Evolutionary conservation across 1,284 basidiomycete species (phyloP), one percentile per base, ranked within the genome.

Genomic region (Coriolopsis trogii): DNA sequence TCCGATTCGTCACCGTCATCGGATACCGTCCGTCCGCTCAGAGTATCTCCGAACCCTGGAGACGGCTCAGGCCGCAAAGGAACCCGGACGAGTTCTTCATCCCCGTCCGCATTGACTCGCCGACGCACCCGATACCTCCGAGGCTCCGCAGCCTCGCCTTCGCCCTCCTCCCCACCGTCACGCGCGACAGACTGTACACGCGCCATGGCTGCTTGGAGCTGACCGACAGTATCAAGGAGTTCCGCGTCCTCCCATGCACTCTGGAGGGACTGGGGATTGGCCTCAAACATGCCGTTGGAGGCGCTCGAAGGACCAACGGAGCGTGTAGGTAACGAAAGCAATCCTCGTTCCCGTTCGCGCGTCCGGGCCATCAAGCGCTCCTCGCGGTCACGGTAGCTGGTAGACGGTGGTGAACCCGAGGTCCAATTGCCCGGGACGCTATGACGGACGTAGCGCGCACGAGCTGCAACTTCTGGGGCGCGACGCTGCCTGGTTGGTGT

Each of bases 81-180:
- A 51, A 76, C 70, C 42, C 69, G 73, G 48, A 73, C 69, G 6
- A 74, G 68, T 46, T 70, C 66, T 52, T 77, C 75, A 36, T 75
- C 74, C 18, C 75, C 73, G 51, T 75, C 71, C 6, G 67, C 66
- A 59, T 72, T 72, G 29, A 71, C 52, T 41, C 69, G 70, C 47
- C 75, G 67, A 28, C 70, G 71, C 24, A 76, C 65, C 33, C 72
- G 66, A 53, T 78, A 76, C 51, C 63, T 71, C 33, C 58, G 59
- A 15, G 33, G 37, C n/a, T 26, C 39, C 25, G 53, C 53, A 1
- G 34, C 46, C 9, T 46, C 49, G 8, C 46, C 48, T 13, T 39
- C 47, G 23, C 26, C 30, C 26, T 37, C 46, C 25, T 30, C 38
- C 24, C 28, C 31, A 3, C 16, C 34, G 30, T n/a, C 24, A 21